Percentiles rank a stretch among this genome's conserved stretches.
Evolutionary conservation across 2,329 filamentous ascomycete species (phyloP).

Genomic region (Pseudogymnoascus sp.): DNA sequence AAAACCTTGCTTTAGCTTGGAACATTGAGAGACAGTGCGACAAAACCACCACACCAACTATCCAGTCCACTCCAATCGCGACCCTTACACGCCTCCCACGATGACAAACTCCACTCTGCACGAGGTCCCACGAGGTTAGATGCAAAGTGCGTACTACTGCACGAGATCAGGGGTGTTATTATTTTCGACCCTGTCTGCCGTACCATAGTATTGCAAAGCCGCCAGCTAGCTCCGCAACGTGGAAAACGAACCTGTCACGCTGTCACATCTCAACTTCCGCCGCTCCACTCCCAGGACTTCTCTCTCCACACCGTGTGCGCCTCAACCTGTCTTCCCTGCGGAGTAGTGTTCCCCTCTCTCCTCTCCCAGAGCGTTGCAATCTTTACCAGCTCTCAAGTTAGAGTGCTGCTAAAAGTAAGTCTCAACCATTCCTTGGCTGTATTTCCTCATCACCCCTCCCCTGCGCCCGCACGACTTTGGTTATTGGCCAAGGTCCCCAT

Average conservation of each 20-base stretch:
- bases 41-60: not conserved
- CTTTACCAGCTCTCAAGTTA: not conserved
- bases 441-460: not conserved
- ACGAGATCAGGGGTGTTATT: constrained; percentile 4
- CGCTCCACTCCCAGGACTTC: not conserved
- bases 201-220: not conserved
- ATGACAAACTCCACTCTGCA: constrained; percentile 3
- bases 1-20: constrained; percentile 5
- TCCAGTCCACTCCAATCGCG: not conserved
- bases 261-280: constrained; percentile 1
- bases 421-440: not conserved
- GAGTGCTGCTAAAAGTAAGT: not conserved
- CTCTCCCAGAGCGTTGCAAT: not conserved
- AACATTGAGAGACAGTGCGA: not conserved
- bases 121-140: constrained; percentile 4
- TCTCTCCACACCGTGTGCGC: not conserved
- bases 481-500: constrained; percentile 2
- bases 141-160: not conserved
- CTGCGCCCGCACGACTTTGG: not conserved
- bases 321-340: not conserved
- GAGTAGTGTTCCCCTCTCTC: not conserved
- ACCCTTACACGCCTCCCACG: not conserved
- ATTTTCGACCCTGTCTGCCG: not conserved
- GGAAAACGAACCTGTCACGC: constrained; percentile 2
- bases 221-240: not conserved